Percentiles rank a stretch among this genome's conserved stretches.
Conservation (phyloP, 1,139 yeast species). For the Spencermartinsiella ligniputridi region DNA sequence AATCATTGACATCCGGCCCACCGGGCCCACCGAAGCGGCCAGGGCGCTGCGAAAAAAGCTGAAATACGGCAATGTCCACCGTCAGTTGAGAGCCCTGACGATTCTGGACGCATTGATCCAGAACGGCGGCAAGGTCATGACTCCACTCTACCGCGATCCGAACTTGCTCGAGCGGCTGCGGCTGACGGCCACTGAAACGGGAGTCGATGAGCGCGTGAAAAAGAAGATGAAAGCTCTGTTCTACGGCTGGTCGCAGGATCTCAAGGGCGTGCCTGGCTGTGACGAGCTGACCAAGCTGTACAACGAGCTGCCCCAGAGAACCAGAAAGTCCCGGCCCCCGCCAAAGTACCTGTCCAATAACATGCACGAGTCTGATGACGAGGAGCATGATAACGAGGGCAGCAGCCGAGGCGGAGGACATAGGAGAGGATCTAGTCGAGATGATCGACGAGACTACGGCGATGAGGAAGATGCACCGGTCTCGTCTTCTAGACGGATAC, state of each 20-base stretch:
- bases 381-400: conserved; percentile 10
- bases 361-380: conserved; percentile 26
- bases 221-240: conserved; percentile 47
- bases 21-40: conserved; percentile 76
- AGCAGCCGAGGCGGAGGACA: conserved; percentile 6
- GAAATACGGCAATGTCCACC: conserved; percentile 68
- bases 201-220: conserved; percentile 45
- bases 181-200: conserved; percentile 43
- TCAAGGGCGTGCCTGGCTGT: conserved; percentile 48
- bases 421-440: conserved; percentile 10
- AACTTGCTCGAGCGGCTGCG: conserved; percentile 64
- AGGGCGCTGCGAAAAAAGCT: conserved; percentile 82
- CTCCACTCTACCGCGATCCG: conserved; percentile 60
- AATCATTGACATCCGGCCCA: conserved; percentile 39
- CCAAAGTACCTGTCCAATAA: conserved; percentile 25
- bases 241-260: conserved; percentile 60
- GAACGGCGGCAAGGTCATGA: conserved; percentile 57
- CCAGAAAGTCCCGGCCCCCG: conserved; percentile 30
- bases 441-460: conserved; percentile 24
- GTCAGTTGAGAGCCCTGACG: conserved; percentile 63
- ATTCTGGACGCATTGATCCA: conserved; percentile 70
- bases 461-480: conserved; percentile 15
- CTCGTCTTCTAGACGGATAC: conserved; percentile 3
- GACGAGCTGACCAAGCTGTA: conserved; percentile 48
- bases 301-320: conserved; percentile 37